Evolutionary conservation across 208 protist genomes (phyloP), one percentile per base, ranked within the genome.

Genomic region (Acanthamoeba castellanii): DNA sequence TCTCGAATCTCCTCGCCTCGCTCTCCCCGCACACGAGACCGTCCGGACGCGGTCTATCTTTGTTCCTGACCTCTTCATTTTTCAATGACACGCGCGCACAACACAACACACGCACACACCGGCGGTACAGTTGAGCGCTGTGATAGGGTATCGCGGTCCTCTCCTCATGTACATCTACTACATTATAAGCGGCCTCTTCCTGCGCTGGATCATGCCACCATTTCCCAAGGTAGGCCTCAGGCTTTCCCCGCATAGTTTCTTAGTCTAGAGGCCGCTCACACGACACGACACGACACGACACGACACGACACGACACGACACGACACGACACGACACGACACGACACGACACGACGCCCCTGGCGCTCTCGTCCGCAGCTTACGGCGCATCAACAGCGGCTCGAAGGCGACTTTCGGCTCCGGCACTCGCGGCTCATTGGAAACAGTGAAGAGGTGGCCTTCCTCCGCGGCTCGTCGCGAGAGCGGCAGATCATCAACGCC

Each of bases 1-100:
- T n/a, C 68, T 22, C 59, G 20, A 1, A 5, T 92, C 96, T 78
- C 52, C 85, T 32, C 97, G 97, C n/a, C 96, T 96, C 25, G 66
- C 96, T 55, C 7, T 96, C 47, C 94, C 78, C n/a, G 95, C 94
- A 13, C 22, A 22, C 16, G 59, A 9, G 59, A 3, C 59, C 55
- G 3, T 7, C 55, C 16, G 37, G 3, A 37, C 0, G 55, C n/a
- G n/a, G n/a, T n/a, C 1, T 7, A 22, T 20, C 55, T 22, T 59
- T 59, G 16, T 59, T 25, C 16, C 11, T 25, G 55, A 59, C 55
- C 3, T 59, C 22, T 59, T 14, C 14, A 14, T 25, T 59, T 22
- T 22, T 25, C 37, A 37, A 47, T 47, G 52, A 20, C 52, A 27
- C 59, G 11, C 27, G 2, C 22, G 22, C 59, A 66, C 4, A 27